These are phyloP conservation scores for Cymbopogon flexuosus DNA, from an alignment of 202 grass and related monocot species.

Conservation along the genomic window DNA sequence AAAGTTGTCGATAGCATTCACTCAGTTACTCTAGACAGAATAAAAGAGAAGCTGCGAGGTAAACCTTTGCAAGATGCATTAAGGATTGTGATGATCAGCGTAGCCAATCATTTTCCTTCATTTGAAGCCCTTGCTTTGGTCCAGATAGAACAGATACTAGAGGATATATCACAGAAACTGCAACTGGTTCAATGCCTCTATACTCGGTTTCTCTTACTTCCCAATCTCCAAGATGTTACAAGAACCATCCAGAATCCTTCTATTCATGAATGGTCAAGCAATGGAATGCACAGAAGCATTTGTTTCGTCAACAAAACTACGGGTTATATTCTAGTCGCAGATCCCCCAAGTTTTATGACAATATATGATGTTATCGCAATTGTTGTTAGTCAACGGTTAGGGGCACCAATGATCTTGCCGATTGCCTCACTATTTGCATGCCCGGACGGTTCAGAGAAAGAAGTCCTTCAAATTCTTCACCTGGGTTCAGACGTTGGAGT, in stretches of 20 bases:
- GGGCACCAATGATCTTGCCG: conserved; percentile 64
- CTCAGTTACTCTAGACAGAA: conserved; percentile 49
- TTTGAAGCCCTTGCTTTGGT: conserved; percentile 61
- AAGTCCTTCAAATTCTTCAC: conserved; percentile 63
- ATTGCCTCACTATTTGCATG: conserved; percentile 74
- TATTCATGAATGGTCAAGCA: conserved; percentile 72
- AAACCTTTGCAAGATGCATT: conserved; percentile 65
- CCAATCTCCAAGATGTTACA: conserved; percentile 69
- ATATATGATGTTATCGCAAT: conserved; percentile 74
- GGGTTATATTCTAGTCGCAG: conserved; percentile 68
- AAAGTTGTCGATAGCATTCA: conserved; percentile 65
- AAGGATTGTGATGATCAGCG: conserved; percentile 54
- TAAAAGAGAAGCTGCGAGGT: conserved; percentile 68
- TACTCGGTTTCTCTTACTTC: conserved; percentile 81
- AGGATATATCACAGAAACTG: conserved; percentile 68
- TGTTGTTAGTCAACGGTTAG: conserved; percentile 65
- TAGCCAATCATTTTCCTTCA: conserved; percentile 69
- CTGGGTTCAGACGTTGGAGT: conserved; percentile 52
- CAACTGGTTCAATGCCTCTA: conserved; percentile 63
- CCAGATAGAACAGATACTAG: conserved; percentile 52
- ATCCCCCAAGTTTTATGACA: conserved; percentile 80
- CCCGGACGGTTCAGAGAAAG: conserved; percentile 78
- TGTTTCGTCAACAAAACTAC: conserved; percentile 62
- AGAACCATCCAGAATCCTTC: conserved; percentile 36
- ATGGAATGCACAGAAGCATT: conserved; percentile 61